Evolutionary conservation across 179 eudicot species (phyloP), one percentile per base, ranked within the genome.

Genomic region (Heliamphora pulchella): DNA sequence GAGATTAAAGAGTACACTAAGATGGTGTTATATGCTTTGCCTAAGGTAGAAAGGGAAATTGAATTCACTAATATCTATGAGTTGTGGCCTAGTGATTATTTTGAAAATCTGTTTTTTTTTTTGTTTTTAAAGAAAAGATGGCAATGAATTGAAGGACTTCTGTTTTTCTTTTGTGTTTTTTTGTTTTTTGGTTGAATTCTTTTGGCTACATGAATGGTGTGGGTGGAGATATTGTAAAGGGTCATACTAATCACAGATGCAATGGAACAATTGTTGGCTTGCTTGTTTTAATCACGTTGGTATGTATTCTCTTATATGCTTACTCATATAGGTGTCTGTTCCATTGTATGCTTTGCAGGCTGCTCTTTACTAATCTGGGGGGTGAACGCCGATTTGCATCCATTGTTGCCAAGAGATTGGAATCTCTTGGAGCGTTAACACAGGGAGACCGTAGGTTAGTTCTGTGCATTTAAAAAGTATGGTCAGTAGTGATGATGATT

Each of bases 311-410:
- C 48, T 39, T 51, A 47, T 64, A 74, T 78, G 55, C 53, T 78
- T 14, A 47, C 50, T 71, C 22, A 10, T 50, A 78, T 79, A 44
- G 57, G 50, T 71, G 13, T 80, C 18, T 58, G 31, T 10, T 72
- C 70, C 41, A n/a, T 79, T 18, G 31, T 57, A 54, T 62, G 55
- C 47, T 69, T 81, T 80, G 74, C 84, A 96, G 99, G 88, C 86
- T 96, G 66, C 94, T 96, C 53, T 96, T 96, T 79, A 92, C 97
- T 14, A 90, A 96, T 89, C 96, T 96, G 66, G 99, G 99, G 41
- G 99, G 99, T 83, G 99, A 96, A 84, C 90, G 97, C 54, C 91
- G 99, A 69, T 96, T 96, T 89, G 99, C 99, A 47, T 96, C 99
- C 65, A 91, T 96, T 83, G 99, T 96, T 84, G 99, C 99, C 14